Conservation (phyloP, 352 stramenopile genomes). For the Phytophthora parvispora region DNA sequence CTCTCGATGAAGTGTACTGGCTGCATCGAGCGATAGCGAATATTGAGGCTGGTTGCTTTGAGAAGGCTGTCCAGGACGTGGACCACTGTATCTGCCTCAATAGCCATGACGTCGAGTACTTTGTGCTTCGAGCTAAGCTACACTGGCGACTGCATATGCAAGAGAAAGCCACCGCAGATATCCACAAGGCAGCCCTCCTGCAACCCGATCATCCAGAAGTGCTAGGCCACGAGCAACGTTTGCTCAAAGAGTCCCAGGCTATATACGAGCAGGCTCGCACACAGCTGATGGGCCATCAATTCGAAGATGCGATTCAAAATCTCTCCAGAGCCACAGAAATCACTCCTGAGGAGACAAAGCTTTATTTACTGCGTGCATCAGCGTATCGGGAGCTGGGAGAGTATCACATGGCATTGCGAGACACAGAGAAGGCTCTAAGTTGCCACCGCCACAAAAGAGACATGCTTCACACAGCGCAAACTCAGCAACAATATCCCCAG, state of each 20-base stretch:
- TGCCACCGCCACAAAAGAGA: slow-evolving; percentile 52
- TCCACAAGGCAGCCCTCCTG: slow-evolving; percentile 63
- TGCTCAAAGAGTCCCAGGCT: slow-evolving; percentile 76
- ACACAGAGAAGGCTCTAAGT: slow-evolving; percentile 68
- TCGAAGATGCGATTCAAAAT: slow-evolving; percentile 68
- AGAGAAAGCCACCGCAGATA: slow-evolving; percentile 78
- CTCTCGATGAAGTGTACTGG: slow-evolving; percentile 80
- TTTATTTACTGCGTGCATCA: slow-evolving; percentile 77
- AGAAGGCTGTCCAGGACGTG: slow-evolving; percentile 81
- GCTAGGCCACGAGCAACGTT: slow-evolving; percentile 69
- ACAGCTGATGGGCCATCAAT: slow-evolving; percentile 63
- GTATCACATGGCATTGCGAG: slow-evolving; percentile 64
- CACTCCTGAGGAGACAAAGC: slow-evolving; percentile 68
- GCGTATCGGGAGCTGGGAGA: slow-evolving; percentile 72
- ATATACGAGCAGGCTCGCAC: slow-evolving; percentile 74
- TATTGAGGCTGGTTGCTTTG: slow-evolving; percentile 65
- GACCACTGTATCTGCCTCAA: slow-evolving; percentile 89
- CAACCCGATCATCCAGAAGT: slow-evolving; percentile 78
- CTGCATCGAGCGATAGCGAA: slow-evolving; percentile 79
- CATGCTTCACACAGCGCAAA: slow-evolving; percentile 7
- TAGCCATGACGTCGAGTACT: slow-evolving; percentile 80
- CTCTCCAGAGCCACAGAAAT: slow-evolving; percentile 77
- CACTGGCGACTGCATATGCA: slow-evolving; percentile 85
- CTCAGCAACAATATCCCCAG: slow-evolving; percentile 8
- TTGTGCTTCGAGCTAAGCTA: slow-evolving; percentile 84